Percentiles rank a stretch among this genome's conserved stretches.
Evolutionary conservation across 1,284 basidiomycete genomes (phyloP).

Genomic region (Sanghuangporus sanghuang): DNA sequence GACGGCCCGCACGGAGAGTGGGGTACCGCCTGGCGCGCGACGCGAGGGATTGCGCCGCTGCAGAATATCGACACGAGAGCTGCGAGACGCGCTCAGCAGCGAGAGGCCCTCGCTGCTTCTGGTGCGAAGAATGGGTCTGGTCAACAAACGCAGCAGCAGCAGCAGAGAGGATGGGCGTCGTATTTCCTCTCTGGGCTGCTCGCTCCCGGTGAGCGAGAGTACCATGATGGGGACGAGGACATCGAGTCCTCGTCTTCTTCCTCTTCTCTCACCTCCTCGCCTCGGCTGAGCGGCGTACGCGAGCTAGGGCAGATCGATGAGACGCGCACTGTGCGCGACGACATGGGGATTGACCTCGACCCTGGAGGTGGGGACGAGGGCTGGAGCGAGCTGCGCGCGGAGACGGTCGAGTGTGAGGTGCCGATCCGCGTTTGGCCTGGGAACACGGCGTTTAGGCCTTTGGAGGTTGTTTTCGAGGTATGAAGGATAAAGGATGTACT

Average conservation of each 20-base stretch:
- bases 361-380: slow-evolving; percentile 54
- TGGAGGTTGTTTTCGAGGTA: slow-evolving; percentile 65
- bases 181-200: slow-evolving; percentile 52
- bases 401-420: slow-evolving; percentile 88
- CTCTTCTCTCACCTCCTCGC: neutral
- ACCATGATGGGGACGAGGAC: slow-evolving; percentile 53
- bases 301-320: slow-evolving; percentile 36
- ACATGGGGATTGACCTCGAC: slow-evolving; percentile 42
- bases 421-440: slow-evolving; percentile 86
- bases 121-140: neutral
- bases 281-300: neutral
- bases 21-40: slow-evolving; percentile 62
- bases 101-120: neutral
- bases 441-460: slow-evolving; percentile 83
- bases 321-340: slow-evolving; percentile 32
- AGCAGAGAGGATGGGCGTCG: slow-evolving; percentile 44
- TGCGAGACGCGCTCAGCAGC: slow-evolving; percentile 3
- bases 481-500: neutral
- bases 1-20: slow-evolving; percentile 60
- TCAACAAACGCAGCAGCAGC: slow-evolving; percentile 7
- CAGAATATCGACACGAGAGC: slow-evolving; percentile 30
- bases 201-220: slow-evolving; percentile 40
- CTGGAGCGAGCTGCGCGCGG: slow-evolving; percentile 60
- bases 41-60: slow-evolving; percentile 52
- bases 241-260: slow-evolving; percentile 23